Base-by-base conservation (phyloP, 371 early-diverging fungal genomes). In the Apophysomyces variabilis region DNA sequence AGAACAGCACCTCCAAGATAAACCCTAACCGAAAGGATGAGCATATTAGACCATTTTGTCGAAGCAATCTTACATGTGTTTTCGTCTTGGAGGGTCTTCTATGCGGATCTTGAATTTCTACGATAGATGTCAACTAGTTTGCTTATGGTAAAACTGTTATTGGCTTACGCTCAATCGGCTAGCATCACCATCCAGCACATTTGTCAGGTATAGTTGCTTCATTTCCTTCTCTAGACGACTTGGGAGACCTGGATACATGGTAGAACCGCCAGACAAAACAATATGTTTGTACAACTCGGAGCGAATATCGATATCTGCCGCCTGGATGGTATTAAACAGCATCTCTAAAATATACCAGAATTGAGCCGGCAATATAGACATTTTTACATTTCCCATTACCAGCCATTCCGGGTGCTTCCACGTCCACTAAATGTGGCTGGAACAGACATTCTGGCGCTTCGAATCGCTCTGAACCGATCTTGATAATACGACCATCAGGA, bases 361-460 rank as follows among this genome's bases (percentile, higher is more conserved):
- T 11, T 54, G 7, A 35, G 16, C 2, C 41, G 12, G 21, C 36
- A 56, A 32, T 65, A 45, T 47, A 59, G 56, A 18, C 1, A 50
- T 16, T 38, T 58, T 38, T 61, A 44, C 43, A 47, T 18, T n/a
- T 39, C 21, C 54, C 8, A 54, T 64, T 85, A 93, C 93, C 93
- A 54, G 97, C 96, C 66, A 99, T 90, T 64, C 99, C 98, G 7
- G 90, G 88, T 7, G 92, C 87, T 75, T 98, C 98, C 26, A 95
- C 92, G 75, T 96, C 96, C 63, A 98, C 92, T 65, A 99, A 85
- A 69, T 96, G 91, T 41, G 99, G 98, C 68, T 97, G 96, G 95
- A 99, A 98, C 71, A 99, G 79, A 66, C 96, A 96, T 76, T 99
- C 99, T 39, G 99, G 98, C 1, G 98, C 99, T 77, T 97, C 95